Evolutionary conservation across 495 filamentous ascomycete genomes (phyloP).

Genomic region (Talaromyces nanjingensis): DNA sequence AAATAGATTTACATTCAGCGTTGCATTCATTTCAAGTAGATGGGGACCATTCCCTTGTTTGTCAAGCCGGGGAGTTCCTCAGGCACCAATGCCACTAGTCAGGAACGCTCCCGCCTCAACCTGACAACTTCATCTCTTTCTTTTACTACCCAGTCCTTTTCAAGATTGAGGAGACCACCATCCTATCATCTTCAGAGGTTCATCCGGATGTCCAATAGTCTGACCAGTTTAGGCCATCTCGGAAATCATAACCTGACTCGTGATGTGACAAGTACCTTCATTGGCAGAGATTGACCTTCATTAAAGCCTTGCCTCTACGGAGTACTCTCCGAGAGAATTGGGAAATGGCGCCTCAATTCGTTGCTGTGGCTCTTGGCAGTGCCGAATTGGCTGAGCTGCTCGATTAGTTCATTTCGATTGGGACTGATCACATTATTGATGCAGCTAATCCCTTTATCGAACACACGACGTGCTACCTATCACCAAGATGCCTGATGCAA

Average conservation of each 20-base stretch:
- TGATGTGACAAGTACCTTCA: conserved; percentile 1
- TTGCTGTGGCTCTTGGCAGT: background rate
- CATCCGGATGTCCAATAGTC: background rate
- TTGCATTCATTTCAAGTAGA: background rate
- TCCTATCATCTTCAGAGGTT: background rate
- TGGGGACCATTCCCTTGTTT: background rate
- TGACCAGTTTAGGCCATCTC: background rate
- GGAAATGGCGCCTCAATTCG: background rate
- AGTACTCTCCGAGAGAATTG: background rate
- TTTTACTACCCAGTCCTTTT: background rate
- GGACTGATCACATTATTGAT: conserved; percentile 1
- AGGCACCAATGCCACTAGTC: background rate
- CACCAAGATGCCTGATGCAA: background rate
- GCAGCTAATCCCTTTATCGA: background rate
- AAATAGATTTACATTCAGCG: background rate
- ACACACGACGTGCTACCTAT: background rate
- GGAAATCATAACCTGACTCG: background rate
- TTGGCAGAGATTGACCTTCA: background rate
- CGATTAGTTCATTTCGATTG: background rate
- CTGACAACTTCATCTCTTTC: background rate
- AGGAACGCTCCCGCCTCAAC: background rate
- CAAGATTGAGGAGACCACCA: no score
- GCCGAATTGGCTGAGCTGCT: background rate
- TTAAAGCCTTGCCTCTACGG: background rate
- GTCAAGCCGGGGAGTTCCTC: background rate